A percentile compares a stretch with the other conserved stretches of the same genome.
Evolutionary conservation across 1,284 basidiomycete species (phyloP).

Genomic region (Ganoderma resinaceum): DNA sequence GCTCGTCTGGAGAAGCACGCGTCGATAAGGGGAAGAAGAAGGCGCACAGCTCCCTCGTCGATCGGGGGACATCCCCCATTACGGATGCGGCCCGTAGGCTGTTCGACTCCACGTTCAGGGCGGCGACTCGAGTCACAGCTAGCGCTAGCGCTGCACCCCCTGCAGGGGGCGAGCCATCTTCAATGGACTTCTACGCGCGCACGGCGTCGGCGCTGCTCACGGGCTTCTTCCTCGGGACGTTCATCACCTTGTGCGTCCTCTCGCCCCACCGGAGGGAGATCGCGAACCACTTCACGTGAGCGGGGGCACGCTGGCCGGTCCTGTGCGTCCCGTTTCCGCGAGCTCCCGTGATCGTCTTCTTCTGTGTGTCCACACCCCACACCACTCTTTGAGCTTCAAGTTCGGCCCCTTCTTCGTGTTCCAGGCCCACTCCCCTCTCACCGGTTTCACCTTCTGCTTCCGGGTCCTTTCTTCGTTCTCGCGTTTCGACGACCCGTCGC

Average conservation of each 20-base stretch:
- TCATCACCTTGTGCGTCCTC: slow-evolving; percentile 44
- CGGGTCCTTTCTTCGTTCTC: background rate
- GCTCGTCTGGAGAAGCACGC: background rate
- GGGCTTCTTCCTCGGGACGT: slow-evolving; percentile 46
- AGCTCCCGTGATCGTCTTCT: background rate
- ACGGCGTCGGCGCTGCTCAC: slow-evolving; percentile 46
- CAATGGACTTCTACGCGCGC: slow-evolving; percentile 37
- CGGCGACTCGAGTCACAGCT: background rate
- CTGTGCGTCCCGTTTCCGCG: background rate
- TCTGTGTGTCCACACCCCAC: no score
- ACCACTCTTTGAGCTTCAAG: background rate
- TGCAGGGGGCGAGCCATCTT: slow-evolving; percentile 17
- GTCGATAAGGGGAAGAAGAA: slow-evolving; percentile 1
- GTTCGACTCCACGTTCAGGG: slow-evolving; percentile 10
- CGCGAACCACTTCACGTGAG: slow-evolving; percentile 43
- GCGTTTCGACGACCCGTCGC: background rate
- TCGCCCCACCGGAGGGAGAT: slow-evolving; percentile 44
- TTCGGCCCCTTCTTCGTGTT: background rate
- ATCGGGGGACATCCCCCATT: background rate
- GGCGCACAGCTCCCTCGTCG: background rate
- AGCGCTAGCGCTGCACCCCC: background rate
- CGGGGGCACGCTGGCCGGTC: slow-evolving; percentile 9
- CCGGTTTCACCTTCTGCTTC: background rate
- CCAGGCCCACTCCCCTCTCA: background rate
- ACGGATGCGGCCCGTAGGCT: slow-evolving; percentile 14